A percentile compares a stretch with the other conserved stretches of the same genome.
Evolutionary conservation across 441 rosid species (phyloP).

Genomic region (Viola pubescens): DNA sequence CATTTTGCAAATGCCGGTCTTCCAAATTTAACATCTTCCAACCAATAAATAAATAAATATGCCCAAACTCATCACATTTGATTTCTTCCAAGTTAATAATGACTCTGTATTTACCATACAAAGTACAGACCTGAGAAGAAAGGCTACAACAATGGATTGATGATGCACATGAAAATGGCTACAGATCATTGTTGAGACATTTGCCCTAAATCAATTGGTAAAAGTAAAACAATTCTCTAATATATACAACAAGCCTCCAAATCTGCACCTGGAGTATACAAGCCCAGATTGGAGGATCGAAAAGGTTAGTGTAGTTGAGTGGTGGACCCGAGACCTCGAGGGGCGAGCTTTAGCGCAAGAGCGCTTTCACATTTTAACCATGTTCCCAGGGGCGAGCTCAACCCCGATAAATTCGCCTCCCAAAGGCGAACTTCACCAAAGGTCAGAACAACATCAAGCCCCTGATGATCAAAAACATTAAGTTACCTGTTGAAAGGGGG

Average conservation of each 20-base stretch:
- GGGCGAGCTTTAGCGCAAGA: constrained; percentile 15
- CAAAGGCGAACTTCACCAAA: constrained; percentile 25
- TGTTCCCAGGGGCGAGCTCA: constrained; percentile 11
- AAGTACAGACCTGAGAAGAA: neutral
- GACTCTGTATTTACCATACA: no score
- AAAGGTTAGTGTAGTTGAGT: constrained; percentile 26
- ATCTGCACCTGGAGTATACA: constrained; percentile 25
- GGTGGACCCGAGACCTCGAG: constrained; percentile 16
- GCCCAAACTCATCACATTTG: no score
- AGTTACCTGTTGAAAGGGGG: constrained; percentile 25
- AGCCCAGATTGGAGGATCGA: constrained; percentile 26
- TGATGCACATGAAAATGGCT: constrained; percentile 29
- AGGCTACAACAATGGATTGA: constrained; percentile 21
- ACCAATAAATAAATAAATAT: no score
- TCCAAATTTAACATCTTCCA: no score
- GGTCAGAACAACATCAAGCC: constrained; percentile 16
- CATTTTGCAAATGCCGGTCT: no score
- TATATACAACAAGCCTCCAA: constrained; percentile 52
- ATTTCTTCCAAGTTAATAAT: no score
- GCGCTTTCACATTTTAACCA: constrained; percentile 12
- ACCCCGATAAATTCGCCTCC: constrained; percentile 22
- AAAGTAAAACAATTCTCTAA: constrained; percentile 40
- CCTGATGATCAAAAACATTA: constrained; percentile 16
- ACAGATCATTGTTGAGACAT: constrained; percentile 33
- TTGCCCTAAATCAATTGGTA: constrained; percentile 37